Base-by-base conservation (phyloP, 805 yeast species). In the Candida coquimbonensis region DNA sequence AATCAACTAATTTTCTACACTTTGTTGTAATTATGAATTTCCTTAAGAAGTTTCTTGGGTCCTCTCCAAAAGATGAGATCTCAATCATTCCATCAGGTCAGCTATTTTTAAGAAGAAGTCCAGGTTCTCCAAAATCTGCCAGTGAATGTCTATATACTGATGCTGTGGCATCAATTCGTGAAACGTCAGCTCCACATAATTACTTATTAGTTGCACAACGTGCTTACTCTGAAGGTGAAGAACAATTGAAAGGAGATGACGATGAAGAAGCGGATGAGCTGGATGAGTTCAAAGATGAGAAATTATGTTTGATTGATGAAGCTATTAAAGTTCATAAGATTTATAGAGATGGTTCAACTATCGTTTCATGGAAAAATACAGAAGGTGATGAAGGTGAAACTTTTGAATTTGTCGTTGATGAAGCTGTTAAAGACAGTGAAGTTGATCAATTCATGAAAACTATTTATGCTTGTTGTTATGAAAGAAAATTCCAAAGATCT, bases 371-470 rank as follows among this genome's bases (percentile, higher is more conserved):
- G 98, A 72, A 67, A 13, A 96, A 93, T 61, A 60, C 79, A 34
- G 80, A 80, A 38, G 96, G 96, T n/a, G 96, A 90, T 56, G 71
- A 73, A 6, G 96, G 88, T 24, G 97, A 90, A 57, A 67, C 72
- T 51, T 88, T 83, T 63, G 95, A 89, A 63, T 90, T 87, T 64
- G 73, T 84, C 21, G 77, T 87, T 42, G 87, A 80, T 49, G 74
- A 73, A 40, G 73, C 74, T 13, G 76, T 81, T n/a, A 68, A 78
- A 9, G 52, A 56, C 13, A 48, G 67, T 14, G 77, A 71, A 25
- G 77, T 83, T 36, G 78, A 82, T 31, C 70, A 72, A 38, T 91
- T 91, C 61, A 75, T 83, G 66, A 60, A 67, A 25, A 69, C 80
- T 1, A 69, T 87, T 13, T 73, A 78, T 56, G 75, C 75, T 47